Evolutionary conservation across 129 eudicot genomes (phyloP), one percentile per base, ranked within the genome.

Genomic region (Chrysanthemum makinoi): DNA sequence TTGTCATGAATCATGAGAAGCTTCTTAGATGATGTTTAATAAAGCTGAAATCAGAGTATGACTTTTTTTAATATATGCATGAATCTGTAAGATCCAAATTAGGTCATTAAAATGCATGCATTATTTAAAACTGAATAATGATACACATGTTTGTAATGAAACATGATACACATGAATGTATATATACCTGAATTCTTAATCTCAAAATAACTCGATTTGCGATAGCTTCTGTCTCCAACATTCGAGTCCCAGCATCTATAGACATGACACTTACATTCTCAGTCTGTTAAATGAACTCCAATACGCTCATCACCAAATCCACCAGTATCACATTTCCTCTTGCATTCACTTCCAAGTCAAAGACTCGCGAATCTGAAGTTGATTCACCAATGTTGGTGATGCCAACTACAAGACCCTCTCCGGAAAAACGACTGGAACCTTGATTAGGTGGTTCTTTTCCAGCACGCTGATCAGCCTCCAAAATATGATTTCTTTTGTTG

Each of bases 121-220:
- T 33, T 20, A 20, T 20, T 20, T 5, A 4, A 33, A 33, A 33
- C 7, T 4, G 39, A 33, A 33, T 33, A 33, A 39, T 39, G 44
- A 39, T 39, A 39, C 4, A 28, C 4, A 28, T 28, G 4, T 3
- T 28, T 28, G 4, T 28, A 28, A 28, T 56, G 63, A 52, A 66
- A 24, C 3, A 48, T 19, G 66, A 6, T 26, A 61, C 43, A 35
- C 8, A 35, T 35, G 35, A 9, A 22, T 6, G 22, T 76, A 14
- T 75, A 26, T 26, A 26, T 26, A 93, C 98, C 98, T 93, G 86
- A 74, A 89, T 83, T 51, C 61, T 79, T 22, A 94, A 65, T 72
- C 95, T 82, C 68, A 88, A 53, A 44, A 67, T 73, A 6, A 85
- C 64, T 6, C 63, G 75, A 65, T 70, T 82, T 0, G 78, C 51